Base-by-base conservation (phyloP, 257 asterid genomes). In the Fraxinus excelsior region DNA sequence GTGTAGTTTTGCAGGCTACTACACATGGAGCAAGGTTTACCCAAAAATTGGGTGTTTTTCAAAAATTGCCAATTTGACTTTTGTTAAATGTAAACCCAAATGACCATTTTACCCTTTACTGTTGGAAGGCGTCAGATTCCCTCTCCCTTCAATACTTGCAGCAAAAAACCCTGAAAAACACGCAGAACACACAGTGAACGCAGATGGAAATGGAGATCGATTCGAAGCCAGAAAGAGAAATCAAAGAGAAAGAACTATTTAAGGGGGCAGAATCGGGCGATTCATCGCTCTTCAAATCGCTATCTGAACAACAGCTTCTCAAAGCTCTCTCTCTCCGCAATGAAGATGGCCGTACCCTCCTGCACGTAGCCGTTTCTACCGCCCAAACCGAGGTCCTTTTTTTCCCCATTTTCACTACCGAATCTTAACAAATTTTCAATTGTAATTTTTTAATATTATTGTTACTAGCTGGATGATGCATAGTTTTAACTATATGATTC, bases 311-410 rank as follows among this genome's bases (percentile, higher is more conserved):
- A 77, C 94, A 86, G 65, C 85, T 89, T 74, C 76, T 75, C 80
- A 83, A 87, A 86, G 88, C 90, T 74, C 86, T 85, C 65, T 38
- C 94, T 73, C 87, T 91, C 77, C 94, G 93, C 71, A 87, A 93
- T 82, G 98, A 95, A 84, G 99, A 95, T 79, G 88, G 81, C 42
- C 99, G 99, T 12, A 87, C 99, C 37, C 94, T 93, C 73, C 90
- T 95, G 56, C 99, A 95, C 84, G 96, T 95, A 56, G 98, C 98
- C 78, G 97, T 93, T 77, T 93, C 97, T n/a, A 88, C 78, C 58
- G 84, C 87, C 72, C 80, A 85, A 29, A 12, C 77, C 18, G 82
- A 95, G 98, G 98, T 94, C 12, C 32, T 64, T 70, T 58, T 29
- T 23, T 69, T 69, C 35, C 26, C 9, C 26, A 7, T 21, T 78